These are phyloP conservation scores for Vaccinium corymbosum DNA, from an alignment of 148 eudicot species.

Conservation along the genomic window DNA sequence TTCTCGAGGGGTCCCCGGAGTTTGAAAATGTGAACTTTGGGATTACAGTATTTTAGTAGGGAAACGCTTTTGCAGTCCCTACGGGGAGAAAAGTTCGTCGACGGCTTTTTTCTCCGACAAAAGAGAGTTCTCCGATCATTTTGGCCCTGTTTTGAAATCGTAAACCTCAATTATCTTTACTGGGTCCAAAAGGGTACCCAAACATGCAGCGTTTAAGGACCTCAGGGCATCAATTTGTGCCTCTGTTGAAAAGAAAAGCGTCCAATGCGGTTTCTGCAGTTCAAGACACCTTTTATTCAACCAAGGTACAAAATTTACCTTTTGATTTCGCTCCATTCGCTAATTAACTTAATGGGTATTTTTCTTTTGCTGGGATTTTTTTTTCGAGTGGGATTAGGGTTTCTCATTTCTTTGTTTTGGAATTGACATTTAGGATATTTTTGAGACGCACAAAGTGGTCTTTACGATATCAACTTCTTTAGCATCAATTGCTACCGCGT, in stretches of 20 bases:
- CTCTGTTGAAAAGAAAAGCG: constrained; percentile 57
- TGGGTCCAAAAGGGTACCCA: too few relatives aligned
- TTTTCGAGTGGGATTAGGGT: constrained; percentile 15
- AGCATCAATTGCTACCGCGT: constrained; percentile 84
- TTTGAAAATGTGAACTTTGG: neutral
- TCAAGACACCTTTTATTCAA: constrained; percentile 66
- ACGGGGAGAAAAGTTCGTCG: neutral
- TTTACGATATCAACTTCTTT: constrained; percentile 81
- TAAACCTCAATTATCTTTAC: neutral
- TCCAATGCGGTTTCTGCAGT: constrained; percentile 64
- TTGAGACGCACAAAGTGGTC: constrained; percentile 92
- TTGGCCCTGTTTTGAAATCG: neutral
- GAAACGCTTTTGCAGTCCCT: too few relatives aligned
- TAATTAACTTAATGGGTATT: neutral
- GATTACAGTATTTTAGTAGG: neutral
- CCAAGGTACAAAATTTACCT: constrained; percentile 45
- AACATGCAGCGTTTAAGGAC: constrained; percentile 43
- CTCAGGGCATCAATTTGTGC: constrained; percentile 29
- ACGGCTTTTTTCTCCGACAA: neutral
- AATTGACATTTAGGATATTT: constrained; percentile 47
- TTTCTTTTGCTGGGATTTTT: neutral
- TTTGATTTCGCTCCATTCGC: neutral
- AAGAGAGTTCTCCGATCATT: neutral
- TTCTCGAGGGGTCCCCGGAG: too few relatives aligned
- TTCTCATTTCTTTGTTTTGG: constrained; percentile 9